Percentiles rank a stretch among this genome's conserved stretches.
phyloP scores from a whole-genome alignment of 306 rosid genomes.

The Quercus engelmannii region DNA sequence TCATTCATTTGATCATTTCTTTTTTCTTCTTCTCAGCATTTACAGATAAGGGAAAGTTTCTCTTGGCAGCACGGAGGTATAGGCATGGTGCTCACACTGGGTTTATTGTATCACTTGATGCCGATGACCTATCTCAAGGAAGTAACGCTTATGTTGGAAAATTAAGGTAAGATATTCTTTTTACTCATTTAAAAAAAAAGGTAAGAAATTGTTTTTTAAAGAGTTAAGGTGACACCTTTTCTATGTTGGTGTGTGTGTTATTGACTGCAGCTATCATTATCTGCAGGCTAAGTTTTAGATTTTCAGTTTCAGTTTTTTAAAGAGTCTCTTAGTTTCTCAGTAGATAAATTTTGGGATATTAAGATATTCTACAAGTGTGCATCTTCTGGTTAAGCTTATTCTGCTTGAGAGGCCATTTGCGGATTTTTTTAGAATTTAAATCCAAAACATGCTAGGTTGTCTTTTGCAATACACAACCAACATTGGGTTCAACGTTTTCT shows the following conservation, averaged over 20 bases:
- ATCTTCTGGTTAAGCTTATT: background rate
- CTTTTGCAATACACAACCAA: too few relatives aligned
- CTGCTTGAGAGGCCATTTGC: background rate
- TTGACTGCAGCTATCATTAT: background rate
- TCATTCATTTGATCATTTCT: slow-evolving; percentile 4
- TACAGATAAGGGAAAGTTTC: slow-evolving; percentile 88
- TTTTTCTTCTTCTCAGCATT: slow-evolving; percentile 52
- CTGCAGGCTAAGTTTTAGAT: slow-evolving; percentile 1
- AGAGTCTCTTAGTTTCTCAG: background rate
- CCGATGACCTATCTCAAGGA: slow-evolving; percentile 87
- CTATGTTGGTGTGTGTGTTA: background rate
- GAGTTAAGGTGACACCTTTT: background rate
- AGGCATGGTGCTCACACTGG: slow-evolving; percentile 87
- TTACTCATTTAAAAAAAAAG: slow-evolving; percentile 8
- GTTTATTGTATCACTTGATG: slow-evolving; percentile 89
- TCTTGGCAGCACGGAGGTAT: slow-evolving; percentile 89
- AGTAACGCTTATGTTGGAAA: slow-evolving; percentile 97
- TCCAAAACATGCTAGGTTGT: background rate
- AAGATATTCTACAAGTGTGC: background rate
- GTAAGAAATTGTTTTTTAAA: slow-evolving; percentile 15
- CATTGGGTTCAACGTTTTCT: background rate
- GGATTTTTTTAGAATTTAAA: background rate
- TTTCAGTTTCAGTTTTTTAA: background rate
- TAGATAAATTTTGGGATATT: background rate
- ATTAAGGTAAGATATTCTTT: slow-evolving; percentile 52